Conservation (phyloP, 768 basidiomycete genomes). For the Tylopilus plumbeoviolaceoides region DNA sequence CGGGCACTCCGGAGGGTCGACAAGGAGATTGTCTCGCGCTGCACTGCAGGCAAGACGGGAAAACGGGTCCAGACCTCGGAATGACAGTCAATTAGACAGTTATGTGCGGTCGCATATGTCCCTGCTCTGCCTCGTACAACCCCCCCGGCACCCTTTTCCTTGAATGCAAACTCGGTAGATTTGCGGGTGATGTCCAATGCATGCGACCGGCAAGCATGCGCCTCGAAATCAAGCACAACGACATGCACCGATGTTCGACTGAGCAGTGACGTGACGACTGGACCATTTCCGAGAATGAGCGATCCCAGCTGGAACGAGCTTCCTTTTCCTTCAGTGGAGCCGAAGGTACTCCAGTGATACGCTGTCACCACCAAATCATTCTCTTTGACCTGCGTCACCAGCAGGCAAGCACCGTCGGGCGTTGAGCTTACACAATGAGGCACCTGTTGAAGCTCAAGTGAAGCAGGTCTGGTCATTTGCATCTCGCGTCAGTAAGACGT, state of each 20-base stretch:
- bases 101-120: constrained; percentile 34
- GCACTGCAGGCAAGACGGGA: constrained; percentile 51
- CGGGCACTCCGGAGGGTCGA: constrained; percentile 31
- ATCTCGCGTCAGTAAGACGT: neutral
- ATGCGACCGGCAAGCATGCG: constrained; percentile 37
- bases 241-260: constrained; percentile 41
- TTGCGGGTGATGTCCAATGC: constrained; percentile 52
- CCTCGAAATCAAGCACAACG: constrained; percentile 34
- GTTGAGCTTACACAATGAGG: constrained; percentile 38
- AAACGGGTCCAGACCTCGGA: constrained; percentile 58
- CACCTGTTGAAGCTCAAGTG: constrained; percentile 33
- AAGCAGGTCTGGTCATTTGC: constrained; percentile 37
- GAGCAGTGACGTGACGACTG: constrained; percentile 44
- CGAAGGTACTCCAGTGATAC: constrained; percentile 58
- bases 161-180: constrained; percentile 53
- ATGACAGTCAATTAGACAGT: constrained; percentile 53
- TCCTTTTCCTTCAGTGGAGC: constrained; percentile 39
- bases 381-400: constrained; percentile 29
- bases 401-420: constrained; percentile 52
- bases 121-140: constrained; percentile 5
- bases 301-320: constrained; percentile 34
- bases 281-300: constrained; percentile 15
- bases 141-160: constrained; percentile 34
- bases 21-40: constrained; percentile 39
- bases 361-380: constrained; percentile 28